Evolutionary conservation across 176 grass and related monocot genomes (phyloP).

Genomic region (Sorghum bicolor): DNA sequence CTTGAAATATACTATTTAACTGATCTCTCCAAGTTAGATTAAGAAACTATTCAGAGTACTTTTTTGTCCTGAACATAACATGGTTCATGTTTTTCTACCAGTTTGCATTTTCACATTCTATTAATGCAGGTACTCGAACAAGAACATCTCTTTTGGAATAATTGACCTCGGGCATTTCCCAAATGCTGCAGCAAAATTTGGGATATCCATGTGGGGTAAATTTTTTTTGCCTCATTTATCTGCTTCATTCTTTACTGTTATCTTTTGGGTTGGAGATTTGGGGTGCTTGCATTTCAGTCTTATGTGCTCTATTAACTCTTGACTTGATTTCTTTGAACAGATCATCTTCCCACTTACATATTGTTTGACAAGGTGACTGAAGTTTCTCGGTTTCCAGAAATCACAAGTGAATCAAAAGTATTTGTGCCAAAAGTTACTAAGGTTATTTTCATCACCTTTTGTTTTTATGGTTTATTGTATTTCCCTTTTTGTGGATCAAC

Average conservation of each 20-base stretch:
- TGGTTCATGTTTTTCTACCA: neutral
- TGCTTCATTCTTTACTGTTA: constrained; percentile 4
- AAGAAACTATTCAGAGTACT: constrained; percentile 8
- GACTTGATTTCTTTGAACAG: constrained; percentile 46
- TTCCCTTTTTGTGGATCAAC: neutral
- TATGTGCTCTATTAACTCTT: constrained; percentile 11
- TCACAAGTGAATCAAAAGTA: constrained; percentile 66
- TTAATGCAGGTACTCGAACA: constrained; percentile 82
- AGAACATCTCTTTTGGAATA: constrained; percentile 92
- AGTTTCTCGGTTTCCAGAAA: constrained; percentile 79
- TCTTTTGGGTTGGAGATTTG: constrained; percentile 16
- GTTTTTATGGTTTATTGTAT: constrained; percentile 4
- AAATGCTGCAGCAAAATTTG: constrained; percentile 88
- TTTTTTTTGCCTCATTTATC: constrained; percentile 8
- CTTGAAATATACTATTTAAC: neutral
- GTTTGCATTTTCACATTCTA: constrained; percentile 3
- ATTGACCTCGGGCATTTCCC: constrained; percentile 98
- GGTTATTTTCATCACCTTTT: constrained; percentile 44
- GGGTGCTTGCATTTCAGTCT: neutral
- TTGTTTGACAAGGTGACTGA: constrained; percentile 83
- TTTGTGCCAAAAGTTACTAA: constrained; percentile 69
- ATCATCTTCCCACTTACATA: constrained; percentile 90
- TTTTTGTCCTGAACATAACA: constrained; percentile 19
- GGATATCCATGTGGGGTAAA: constrained; percentile 85
- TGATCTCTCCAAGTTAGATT: constrained; percentile 13